Percentiles rank a stretch among this genome's conserved stretches.
Conservation (phyloP, 495 filamentous ascomycete species). For the Penicillium paxilli region DNA sequence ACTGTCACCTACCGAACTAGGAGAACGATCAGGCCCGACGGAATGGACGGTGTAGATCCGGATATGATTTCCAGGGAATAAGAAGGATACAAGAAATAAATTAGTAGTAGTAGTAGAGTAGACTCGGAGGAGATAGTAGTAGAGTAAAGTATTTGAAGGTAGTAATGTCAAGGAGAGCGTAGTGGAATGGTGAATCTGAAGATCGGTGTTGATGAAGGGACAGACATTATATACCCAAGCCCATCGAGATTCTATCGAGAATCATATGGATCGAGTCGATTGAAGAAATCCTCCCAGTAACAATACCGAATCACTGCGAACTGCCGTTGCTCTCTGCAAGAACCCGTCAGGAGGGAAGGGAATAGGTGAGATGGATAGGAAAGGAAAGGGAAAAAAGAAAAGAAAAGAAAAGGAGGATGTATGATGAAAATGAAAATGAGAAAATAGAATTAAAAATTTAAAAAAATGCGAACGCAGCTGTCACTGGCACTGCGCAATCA, state of each 20-base stretch:
- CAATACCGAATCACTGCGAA: conserved; percentile 10
- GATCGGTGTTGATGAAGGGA: not conserved
- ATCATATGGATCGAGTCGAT: not conserved
- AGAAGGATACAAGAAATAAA: conserved; percentile 1
- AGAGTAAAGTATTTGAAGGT: too few species aligned
- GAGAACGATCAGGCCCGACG: conserved; percentile 20
- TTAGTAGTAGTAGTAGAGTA: too few species aligned
- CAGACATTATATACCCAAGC: not conserved
- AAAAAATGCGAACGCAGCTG: not conserved
- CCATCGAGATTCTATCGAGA: not conserved
- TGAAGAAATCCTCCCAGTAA: conserved; percentile 12
- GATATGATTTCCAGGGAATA: conserved; percentile 8
- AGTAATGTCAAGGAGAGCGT: not conserved
- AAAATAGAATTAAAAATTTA: not conserved
- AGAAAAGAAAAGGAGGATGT: conserved; percentile 6
- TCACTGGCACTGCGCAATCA: too few species aligned
- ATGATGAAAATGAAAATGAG: not conserved
- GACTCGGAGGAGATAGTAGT: too few species aligned
- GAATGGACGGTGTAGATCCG: conserved; percentile 28
- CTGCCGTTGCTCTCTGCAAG: conserved; percentile 23
- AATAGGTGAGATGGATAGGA: not conserved
- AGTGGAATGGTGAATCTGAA: not conserved
- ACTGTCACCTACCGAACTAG: conserved; percentile 20
- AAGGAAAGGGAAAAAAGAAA: not conserved
- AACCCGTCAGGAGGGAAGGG: not conserved